Evolutionary conservation across 345 rosid genomes (phyloP).

Genomic region (Microcos paniculata): DNA sequence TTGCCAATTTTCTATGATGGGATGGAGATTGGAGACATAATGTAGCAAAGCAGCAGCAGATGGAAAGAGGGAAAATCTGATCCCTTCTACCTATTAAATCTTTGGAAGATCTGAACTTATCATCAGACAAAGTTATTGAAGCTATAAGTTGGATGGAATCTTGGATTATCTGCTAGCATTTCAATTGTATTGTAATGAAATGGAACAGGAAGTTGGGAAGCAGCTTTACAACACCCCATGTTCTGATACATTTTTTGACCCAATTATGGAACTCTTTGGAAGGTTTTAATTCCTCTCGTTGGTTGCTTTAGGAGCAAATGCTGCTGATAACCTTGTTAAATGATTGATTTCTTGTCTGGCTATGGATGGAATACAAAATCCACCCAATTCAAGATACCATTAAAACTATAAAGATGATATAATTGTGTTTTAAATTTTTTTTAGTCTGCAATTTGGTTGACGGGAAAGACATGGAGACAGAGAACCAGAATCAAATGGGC

Average conservation of each 20-base stretch:
- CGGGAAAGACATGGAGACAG: constrained; percentile 26
- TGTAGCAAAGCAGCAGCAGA: not conserved
- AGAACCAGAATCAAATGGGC: constrained; percentile 13
- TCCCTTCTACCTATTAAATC: not conserved
- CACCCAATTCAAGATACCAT: not conserved
- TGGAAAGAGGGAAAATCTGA: not conserved
- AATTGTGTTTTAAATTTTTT: not conserved
- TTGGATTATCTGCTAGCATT: constrained; percentile 5
- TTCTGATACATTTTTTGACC: not conserved
- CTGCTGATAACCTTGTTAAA: not conserved
- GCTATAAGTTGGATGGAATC: not conserved
- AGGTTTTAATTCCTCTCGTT: not conserved
- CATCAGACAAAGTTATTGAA: not conserved
- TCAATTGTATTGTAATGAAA: not conserved
- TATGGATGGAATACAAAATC: not conserved
- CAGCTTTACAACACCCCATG: constrained; percentile 11
- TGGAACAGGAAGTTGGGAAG: not conserved
- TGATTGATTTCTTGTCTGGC: not conserved
- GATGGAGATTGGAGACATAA: constrained; percentile 4
- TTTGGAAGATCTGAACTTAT: not conserved
- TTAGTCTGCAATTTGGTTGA: not conserved
- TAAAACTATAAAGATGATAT: not conserved
- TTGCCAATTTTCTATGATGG: not conserved
- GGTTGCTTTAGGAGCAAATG: not conserved
- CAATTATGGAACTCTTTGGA: not conserved